A percentile compares a stretch with the other conserved stretches of the same genome.
Conservation (phyloP, 495 filamentous ascomycete species). For the Poronia punctata region DNA sequence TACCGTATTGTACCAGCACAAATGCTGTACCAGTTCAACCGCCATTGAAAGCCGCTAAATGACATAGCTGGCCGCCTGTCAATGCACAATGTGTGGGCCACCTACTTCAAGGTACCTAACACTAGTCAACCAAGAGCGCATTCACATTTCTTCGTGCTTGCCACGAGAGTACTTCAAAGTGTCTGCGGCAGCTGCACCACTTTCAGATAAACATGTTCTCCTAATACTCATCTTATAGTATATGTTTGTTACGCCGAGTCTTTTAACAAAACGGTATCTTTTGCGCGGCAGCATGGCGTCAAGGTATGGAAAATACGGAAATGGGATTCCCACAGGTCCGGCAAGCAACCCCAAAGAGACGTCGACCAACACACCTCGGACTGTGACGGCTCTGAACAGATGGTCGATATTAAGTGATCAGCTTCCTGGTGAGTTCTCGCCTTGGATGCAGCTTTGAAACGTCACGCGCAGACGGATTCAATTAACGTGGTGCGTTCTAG, state of each 20-base stretch:
- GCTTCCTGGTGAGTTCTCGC: conserved; percentile 48
- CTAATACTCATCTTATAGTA: neutral
- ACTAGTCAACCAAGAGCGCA: too few species aligned
- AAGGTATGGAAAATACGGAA: neutral
- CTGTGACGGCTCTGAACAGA: conserved; percentile 65
- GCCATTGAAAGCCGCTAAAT: too few species aligned
- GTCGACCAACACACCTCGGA: conserved; percentile 35
- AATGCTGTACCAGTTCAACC: too few species aligned
- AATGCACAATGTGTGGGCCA: too few species aligned
- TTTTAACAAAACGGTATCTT: conserved; percentile 2
- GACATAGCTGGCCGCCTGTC: too few species aligned
- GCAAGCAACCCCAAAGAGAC: conserved; percentile 10
- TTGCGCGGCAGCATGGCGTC: conserved; percentile 10
- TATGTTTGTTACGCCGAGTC: conserved; percentile 3
- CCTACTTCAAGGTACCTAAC: too few species aligned
- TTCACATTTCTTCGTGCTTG: too few species aligned
- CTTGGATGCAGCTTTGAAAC: neutral
- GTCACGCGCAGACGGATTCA: neutral
- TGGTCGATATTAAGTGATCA: conserved; percentile 74
- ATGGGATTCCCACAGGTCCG: conserved; percentile 15
- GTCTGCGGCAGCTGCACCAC: too few species aligned
- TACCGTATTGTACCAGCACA: too few species aligned
- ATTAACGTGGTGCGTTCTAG: conserved; percentile 25
- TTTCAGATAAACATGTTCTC: conserved; percentile 6
- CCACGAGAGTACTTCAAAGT: too few species aligned